phyloP scores from a whole-genome alignment of 352 stramenopile genomes.

The Phytophthora palmivora region DNA sequence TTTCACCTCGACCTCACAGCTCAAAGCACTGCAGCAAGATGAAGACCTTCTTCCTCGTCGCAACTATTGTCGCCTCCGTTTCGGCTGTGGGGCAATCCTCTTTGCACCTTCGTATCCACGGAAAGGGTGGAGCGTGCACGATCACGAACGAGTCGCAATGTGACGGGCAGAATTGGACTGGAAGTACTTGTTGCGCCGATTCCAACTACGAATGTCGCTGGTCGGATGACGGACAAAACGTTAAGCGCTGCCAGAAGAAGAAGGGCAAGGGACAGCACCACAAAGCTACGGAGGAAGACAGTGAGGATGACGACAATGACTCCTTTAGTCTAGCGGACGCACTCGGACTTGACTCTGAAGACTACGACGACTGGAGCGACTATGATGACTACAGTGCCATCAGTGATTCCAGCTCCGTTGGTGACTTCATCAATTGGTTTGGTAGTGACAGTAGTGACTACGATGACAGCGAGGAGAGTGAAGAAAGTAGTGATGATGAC shows the following conservation, averaged over 20 bases:
- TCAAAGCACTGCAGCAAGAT: slow-evolving; percentile 1
- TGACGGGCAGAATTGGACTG: too few relatives aligned
- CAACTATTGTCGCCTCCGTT: not conserved
- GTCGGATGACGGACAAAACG: too few relatives aligned
- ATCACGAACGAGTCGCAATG: slow-evolving; percentile 18
- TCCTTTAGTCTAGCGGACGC: not conserved
- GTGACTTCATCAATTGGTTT: not conserved
- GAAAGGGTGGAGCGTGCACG: not conserved
- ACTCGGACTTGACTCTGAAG: not conserved
- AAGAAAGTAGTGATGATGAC: not conserved
- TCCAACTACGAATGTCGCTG: too few relatives aligned
- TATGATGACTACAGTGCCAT: not conserved
- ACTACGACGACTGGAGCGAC: not conserved
- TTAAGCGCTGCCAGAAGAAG: slow-evolving; percentile 16
- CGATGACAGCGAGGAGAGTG: not conserved
- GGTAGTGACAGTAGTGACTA: not conserved
- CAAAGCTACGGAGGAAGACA: slow-evolving; percentile 1
- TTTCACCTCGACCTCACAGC: not conserved
- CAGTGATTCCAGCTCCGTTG: too few relatives aligned
- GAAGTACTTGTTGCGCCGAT: too few relatives aligned
- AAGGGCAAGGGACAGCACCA: not conserved
- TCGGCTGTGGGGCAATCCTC: slow-evolving; percentile 8
- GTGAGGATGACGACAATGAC: not conserved
- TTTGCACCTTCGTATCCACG: slow-evolving; percentile 10
- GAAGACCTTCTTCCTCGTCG: slow-evolving; percentile 10